Evolutionary conservation across 1,284 basidiomycete genomes (phyloP).

Genomic region (Fereydounia khargensis): DNA sequence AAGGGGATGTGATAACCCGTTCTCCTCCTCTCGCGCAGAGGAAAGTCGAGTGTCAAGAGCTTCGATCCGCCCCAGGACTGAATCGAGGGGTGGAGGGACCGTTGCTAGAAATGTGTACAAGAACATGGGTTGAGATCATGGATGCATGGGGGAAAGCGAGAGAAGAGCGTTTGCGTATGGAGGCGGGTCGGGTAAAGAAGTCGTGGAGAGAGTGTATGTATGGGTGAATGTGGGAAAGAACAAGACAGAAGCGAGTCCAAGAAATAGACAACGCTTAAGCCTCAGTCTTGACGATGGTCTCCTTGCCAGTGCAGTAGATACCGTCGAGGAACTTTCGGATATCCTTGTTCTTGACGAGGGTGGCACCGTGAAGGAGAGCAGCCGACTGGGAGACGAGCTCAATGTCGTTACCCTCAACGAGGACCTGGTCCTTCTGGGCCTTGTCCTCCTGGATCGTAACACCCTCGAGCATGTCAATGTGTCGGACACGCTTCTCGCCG

Average conservation of each 20-base stretch:
- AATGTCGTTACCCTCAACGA: slow-evolving; percentile 63
- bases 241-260: no score
- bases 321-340: slow-evolving; percentile 61
- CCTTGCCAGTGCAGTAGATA: slow-evolving; percentile 88
- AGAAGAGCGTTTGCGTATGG: slow-evolving; percentile 2
- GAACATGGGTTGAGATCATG: no score
- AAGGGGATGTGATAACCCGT: no score
- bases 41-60: no score
- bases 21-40: no score
- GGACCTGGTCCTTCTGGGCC: slow-evolving; percentile 77
- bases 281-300: slow-evolving; percentile 62
- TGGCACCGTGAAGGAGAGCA: slow-evolving; percentile 54
- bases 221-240: slow-evolving; percentile 1
- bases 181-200: not conserved
- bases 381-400: slow-evolving; percentile 57
- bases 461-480: slow-evolving; percentile 88
- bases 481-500: slow-evolving; percentile 86
- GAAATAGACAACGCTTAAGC: slow-evolving; percentile 62
- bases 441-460: slow-evolving; percentile 86
- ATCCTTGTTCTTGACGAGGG: slow-evolving; percentile 61
- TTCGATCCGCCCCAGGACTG: no score
- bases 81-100: no score
- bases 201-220: not conserved
- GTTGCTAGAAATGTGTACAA: no score
- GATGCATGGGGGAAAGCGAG: no score